A percentile compares a stretch with the other conserved stretches of the same genome.
phyloP scores from a whole-genome alignment of 148 eudicot genomes.

The Chenopodium formosanum region DNA sequence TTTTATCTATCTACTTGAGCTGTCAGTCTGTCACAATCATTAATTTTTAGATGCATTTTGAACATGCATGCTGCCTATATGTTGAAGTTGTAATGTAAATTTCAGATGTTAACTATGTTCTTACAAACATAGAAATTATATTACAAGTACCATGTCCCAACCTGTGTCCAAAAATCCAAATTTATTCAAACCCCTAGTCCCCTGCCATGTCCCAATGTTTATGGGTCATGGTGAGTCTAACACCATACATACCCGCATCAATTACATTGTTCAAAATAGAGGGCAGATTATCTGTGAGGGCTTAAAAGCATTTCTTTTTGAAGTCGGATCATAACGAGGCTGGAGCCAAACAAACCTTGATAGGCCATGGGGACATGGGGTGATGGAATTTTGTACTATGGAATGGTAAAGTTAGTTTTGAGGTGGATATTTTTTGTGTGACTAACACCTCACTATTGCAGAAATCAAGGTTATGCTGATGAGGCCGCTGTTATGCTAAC shows the following conservation, averaged over 20 bases:
- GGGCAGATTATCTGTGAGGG: neutral
- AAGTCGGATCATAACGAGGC: neutral
- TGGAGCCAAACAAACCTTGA: no score
- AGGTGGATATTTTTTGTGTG: neutral
- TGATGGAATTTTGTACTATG: neutral
- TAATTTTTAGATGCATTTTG: neutral
- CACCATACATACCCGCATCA: neutral
- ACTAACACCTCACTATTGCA: slow-evolving; percentile 28
- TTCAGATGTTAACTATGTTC: neutral
- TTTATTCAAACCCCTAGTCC: neutral
- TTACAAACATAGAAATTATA: neutral
- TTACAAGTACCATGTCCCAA: neutral
- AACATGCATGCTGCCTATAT: neutral
- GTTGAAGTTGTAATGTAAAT: neutral
- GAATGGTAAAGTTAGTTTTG: neutral
- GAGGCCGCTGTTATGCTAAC: slow-evolving; percentile 23
- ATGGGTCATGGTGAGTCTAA: neutral
- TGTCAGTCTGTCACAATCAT: neutral
- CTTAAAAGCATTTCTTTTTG: neutral
- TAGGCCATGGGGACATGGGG: no score
- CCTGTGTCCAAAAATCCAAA: neutral
- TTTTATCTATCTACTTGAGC: neutral
- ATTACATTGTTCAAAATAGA: neutral
- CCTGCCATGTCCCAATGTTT: neutral
- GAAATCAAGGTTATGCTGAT: slow-evolving; percentile 43